Evolutionary conservation across 805 yeast genomes (phyloP), one percentile per base, ranked within the genome.

Genomic region (Yarrowia divulgata): DNA sequence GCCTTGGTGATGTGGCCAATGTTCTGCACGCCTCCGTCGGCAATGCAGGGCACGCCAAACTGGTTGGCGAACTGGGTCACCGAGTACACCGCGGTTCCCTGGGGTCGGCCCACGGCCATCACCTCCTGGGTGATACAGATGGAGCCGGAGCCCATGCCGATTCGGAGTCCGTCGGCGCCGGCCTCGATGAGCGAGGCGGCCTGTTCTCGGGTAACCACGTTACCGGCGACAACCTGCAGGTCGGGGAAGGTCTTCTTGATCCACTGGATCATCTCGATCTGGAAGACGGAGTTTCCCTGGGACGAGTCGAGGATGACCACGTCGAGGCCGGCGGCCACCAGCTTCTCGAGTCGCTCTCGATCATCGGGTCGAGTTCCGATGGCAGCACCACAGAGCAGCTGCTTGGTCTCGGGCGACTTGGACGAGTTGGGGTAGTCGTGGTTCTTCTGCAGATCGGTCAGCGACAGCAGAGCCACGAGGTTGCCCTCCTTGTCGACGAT

Each of bases 71-170:
- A 93, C 84, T 94, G 93, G 73, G 95, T 85, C 69, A 95, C 99
- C 74, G 88, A 89, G 85, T 87, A 93, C 69, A 95, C 98, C 71
- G 99, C 99, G 74, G 98, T 93, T 83, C 98, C 99, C 85, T 95
- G 99, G 71, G 99, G 99, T 86, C 99, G 93, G 83, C 99, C 99
- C 83, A 97, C 97, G 67, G 99, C 99, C 99, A 95, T 95, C 71
- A 95, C 99, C 84, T 95, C 99, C 84, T 95, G 99, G 68, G 99
- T 95, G 79, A 95, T 95, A 87, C 99, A 95, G 80, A 96, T 96
- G 72, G 98, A 92, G 77, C 99, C 99, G 42, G 98, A 91, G 79
- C 99, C 99, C 99, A 95, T 95, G 84, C 99, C 99, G 75, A 95
- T 94, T 87, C 98, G 92, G 77, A 95, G 85, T 80, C 93, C 98